phyloP scores from a whole-genome alignment of 2,329 filamentous ascomycete species.

The Davidsoniella eucalypti region DNA sequence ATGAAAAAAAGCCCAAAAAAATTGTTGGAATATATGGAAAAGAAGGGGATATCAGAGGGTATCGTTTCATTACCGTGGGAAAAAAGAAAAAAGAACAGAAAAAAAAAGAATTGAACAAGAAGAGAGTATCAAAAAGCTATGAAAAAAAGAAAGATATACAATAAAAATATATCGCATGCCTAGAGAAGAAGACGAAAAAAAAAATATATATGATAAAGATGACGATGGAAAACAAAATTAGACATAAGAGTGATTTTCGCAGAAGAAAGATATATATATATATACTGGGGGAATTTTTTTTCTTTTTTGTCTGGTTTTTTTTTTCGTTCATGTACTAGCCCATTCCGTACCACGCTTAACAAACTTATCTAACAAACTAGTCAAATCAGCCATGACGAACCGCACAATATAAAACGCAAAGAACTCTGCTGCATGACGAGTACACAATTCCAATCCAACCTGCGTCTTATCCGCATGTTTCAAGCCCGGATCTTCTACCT shows the following conservation, averaged over 20 bases:
- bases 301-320: not conserved
- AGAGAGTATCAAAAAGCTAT: too few species aligned
- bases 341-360: constrained; percentile 94
- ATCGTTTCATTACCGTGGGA: constrained; percentile 5
- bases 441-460: constrained; percentile 84
- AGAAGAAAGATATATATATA: too few species aligned
- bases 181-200: not conserved
- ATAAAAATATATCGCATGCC: not conserved
- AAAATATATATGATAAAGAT: not conserved
- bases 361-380: constrained; percentile 82
- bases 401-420: constrained; percentile 94
- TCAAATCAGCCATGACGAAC: constrained; percentile 77
- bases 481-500: constrained; percentile 87
- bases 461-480: constrained; percentile 86
- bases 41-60: not conserved
- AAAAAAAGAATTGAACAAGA: not conserved
- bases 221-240: not conserved
- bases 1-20: not conserved
- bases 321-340: constrained; percentile 36
- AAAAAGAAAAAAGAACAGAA: not conserved
- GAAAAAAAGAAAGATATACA: constrained; percentile 1
- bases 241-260: not conserved
- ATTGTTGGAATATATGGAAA: not conserved
- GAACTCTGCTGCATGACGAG: constrained; percentile 87
- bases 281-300: too few species aligned